phyloP scores from a whole-genome alignment of 257 asterid genomes.

The Solanum bukasovii region DNA sequence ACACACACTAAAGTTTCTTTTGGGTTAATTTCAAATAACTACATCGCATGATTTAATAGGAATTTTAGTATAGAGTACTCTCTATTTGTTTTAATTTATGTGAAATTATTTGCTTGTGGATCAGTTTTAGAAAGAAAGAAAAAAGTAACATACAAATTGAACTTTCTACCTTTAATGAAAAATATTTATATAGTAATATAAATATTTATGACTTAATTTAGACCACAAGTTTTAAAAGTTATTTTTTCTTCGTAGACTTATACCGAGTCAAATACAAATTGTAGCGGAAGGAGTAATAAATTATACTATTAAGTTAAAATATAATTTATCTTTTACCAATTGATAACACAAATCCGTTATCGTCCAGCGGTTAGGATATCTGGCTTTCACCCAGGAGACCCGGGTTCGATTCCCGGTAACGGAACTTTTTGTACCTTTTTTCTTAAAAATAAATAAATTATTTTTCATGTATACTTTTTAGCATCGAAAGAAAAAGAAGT shows the following conservation, averaged over 20 bases:
- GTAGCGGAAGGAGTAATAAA: not conserved
- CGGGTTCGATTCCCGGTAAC: slow-evolving; percentile 97
- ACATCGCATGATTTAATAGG: not conserved
- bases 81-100: not conserved
- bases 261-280: not conserved
- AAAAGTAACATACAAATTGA: too few relatives aligned
- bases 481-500: too few relatives aligned
- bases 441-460: too few relatives aligned
- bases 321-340: accelerated
- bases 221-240: not conserved
- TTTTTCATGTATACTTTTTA: too few relatives aligned
- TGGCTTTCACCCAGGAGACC: slow-evolving; percentile 97
- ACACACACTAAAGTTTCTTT: not conserved
- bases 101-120: not conserved
- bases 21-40: not conserved
- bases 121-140: not conserved
- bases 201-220: not conserved
- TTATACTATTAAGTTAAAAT: too few relatives aligned
- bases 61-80: not conserved
- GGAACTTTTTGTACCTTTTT: slow-evolving; percentile 11
- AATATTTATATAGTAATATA: too few relatives aligned
- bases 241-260: too few relatives aligned
- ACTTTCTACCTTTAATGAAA: not conserved
- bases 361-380: slow-evolving; percentile 98
- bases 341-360: slow-evolving; percentile 27